Evolutionary conservation across 176 grass and related monocot genomes (phyloP), one percentile per base, ranked within the genome.

Genomic region (Triticum turgidum): DNA sequence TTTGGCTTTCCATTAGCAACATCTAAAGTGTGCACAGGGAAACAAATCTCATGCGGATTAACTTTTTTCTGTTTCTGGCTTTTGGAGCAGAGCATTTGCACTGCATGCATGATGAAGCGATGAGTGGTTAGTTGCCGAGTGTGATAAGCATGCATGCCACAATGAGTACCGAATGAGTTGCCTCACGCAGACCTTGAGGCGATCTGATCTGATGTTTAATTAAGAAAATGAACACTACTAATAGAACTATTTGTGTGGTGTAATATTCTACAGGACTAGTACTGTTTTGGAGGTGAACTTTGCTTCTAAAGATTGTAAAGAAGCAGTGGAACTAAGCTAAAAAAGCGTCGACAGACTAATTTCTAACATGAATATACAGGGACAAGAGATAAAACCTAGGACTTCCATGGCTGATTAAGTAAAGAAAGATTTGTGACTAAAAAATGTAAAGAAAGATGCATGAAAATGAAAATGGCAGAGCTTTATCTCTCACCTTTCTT

Each of bases 1-100:
- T 82, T 87, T 90, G 77, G 82, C 90, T 94, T 92, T 90, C 80
- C 88, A 80, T 89, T 94, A 88, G 42, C 42, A 82, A 88, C 79
- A 88, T 88, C 82, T 70, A 85, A 88, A 91, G 90, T 82, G 64
- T 66, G 86, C 62, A 35, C 80, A 56, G 10, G 42, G 41, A 52
- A 33, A 82, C 1, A 73, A 56, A 29, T 41, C 15, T 24, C 29
- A 38, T 41, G 21, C 25, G n/a, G 32, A n/a, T 80, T 54, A 77
- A 11, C 73, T 77, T 77, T 54, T 25, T 30, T 9, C 30, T 8
- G 3, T 52, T 38, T 29, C 30, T 70, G 14, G 37, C 89, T 84
- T 76, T 81, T 61, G 45, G 27, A 64, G 42, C 63, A 78, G 56
- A 42, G 10, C 34, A 42, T 56, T 85, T 81, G 71, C 42, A 75